Evolutionary conservation across 495 filamentous ascomycete species (phyloP), one percentile per base, ranked within the genome.

Genomic region (Glarea lozoyensis): DNA sequence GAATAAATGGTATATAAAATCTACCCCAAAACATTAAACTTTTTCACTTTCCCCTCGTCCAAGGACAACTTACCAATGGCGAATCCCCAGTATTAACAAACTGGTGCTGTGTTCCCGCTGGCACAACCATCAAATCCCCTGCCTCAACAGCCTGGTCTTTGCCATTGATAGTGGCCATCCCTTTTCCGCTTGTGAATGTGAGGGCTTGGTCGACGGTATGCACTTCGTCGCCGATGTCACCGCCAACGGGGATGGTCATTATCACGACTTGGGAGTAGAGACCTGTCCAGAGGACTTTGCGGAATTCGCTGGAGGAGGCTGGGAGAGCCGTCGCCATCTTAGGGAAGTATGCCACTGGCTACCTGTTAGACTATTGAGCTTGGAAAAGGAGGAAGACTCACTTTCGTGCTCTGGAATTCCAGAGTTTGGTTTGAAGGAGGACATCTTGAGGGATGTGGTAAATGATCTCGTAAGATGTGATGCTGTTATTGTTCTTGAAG

Each of bases 201-300:
- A 82, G 63, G 37, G 74, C 68, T 48, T 81, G 78, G 49, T 81
- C 77, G 27, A 81, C 76, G 0, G 69, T 75, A 52, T 56, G 34
- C 42, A 75, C 72, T 64, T 81, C 77, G 40, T 82, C 76, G 3
- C 78, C 78, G 54, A 82, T 80, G 36, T 81, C 78, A 11, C 76
- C 77, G 11, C 70, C 72, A 1, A 78, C 70, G 1, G 76, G 75
- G 4, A 82, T 64, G 29, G 75, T 78, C 77, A 81, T 81, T 4
- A 75, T 58, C 1, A 81, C 77, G 11, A 80, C 57, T 60, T 81
- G 79, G 19, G 67, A 73, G 60, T 78, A 80, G 11, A 80, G 59
- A 2, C 75, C 78, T 4, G 76, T 81, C 61, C 72, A 77, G 7
- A 82, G 58, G 17, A 79, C 76, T 42, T 70, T 72, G 4, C 78